These are phyloP conservation scores for Cladosporium sp. DNA, from an alignment of 2,329 filamentous ascomycete species.

Conservation along the genomic window DNA sequence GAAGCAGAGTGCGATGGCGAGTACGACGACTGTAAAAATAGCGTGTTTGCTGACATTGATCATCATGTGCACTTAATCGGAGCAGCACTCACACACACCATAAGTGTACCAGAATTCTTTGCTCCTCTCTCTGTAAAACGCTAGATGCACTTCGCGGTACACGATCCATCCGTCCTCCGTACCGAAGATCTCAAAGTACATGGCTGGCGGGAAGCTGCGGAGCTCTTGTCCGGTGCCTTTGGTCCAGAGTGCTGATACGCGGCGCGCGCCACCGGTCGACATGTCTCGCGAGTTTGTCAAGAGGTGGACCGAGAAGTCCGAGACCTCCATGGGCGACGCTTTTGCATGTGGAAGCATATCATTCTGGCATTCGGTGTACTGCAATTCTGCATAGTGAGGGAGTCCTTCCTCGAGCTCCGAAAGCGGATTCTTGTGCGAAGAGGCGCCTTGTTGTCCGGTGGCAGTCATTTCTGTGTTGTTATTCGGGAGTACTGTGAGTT, in stretches of 20 bases:
- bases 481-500: background rate
- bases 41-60: background rate
- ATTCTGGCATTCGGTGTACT: background rate
- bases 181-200: conserved; percentile 25
- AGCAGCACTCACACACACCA: background rate
- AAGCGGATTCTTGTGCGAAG: background rate
- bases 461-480: background rate
- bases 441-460: background rate
- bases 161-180: conserved; percentile 24
- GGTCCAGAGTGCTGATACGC: conserved; percentile 23
- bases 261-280: conserved; percentile 14
- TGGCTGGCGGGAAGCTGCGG: conserved; percentile 11
- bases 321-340: conserved; percentile 23
- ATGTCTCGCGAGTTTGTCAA: conserved; percentile 12
- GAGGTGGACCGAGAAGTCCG: conserved; percentile 19
- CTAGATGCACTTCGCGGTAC: conserved; percentile 20
- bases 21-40: background rate
- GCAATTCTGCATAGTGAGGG: background rate
- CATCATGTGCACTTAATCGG: too few relatives aligned
- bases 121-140: conserved; percentile 6
- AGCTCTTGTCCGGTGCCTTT: conserved; percentile 25
- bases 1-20: background rate
- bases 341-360: conserved; percentile 3
- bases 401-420: background rate
- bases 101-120: background rate